A percentile compares a stretch with the other conserved stretches of the same genome.
Conservation (phyloP, 2,329 filamentous ascomycete species). For the Trichoderma koningiopsis region DNA sequence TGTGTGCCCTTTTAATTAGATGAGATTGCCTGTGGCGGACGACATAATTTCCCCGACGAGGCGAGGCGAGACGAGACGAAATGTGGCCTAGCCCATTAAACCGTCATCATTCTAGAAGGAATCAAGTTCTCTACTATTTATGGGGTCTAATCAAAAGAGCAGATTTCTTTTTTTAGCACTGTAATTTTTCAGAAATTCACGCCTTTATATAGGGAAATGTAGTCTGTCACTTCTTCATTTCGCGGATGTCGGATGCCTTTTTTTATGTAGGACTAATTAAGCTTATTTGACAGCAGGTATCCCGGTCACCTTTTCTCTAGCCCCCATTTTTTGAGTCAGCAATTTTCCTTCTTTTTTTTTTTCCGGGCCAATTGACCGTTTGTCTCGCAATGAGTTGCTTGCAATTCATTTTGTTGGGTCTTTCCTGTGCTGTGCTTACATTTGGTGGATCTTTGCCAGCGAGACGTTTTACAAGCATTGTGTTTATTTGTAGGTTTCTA, state of each 20-base stretch:
- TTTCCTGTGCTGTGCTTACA: too few relatives aligned
- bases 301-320: not conserved
- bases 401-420: not conserved
- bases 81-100: not conserved
- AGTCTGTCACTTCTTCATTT: not conserved
- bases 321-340: not conserved
- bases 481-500: too few relatives aligned
- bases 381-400: not conserved
- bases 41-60: slow-evolving; percentile 4
- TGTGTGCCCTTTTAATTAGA: not conserved
- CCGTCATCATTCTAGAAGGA: not conserved
- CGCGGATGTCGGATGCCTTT: not conserved
- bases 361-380: not conserved
- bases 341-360: not conserved
- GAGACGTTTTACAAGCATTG: too few relatives aligned
- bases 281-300: not conserved
- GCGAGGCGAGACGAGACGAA: not conserved
- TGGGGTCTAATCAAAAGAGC: not conserved
- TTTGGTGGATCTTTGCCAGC: too few relatives aligned
- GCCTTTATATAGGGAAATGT: not conserved
- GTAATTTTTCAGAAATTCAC: not conserved
- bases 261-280: not conserved
- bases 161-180: not conserved
- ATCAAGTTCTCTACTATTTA: not conserved
- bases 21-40: not conserved